A percentile compares a stretch with the other conserved stretches of the same genome.
phyloP scores from a whole-genome alignment of 345 rosid genomes.

The Dipteronia sinensis region DNA sequence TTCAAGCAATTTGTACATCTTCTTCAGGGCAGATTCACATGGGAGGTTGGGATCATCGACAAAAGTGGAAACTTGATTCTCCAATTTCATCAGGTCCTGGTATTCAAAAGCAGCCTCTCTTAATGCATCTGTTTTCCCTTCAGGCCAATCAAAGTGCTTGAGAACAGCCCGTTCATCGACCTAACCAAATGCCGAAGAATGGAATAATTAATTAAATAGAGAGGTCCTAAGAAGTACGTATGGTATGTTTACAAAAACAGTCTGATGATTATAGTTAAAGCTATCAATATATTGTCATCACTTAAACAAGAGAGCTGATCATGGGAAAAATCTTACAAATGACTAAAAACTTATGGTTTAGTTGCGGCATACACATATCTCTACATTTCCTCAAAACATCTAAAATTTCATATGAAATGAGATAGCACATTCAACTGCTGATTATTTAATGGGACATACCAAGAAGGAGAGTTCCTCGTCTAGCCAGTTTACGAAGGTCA shows the following conservation, averaged over 20 bases:
- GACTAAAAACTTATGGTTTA: background rate
- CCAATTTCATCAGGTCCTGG: constrained; percentile 89
- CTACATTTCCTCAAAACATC: constrained; percentile 14
- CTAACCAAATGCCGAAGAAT: constrained; percentile 36
- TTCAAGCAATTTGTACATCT: constrained; percentile 93
- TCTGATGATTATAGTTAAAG: background rate
- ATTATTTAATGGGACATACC: constrained; percentile 42
- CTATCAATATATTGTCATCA: background rate
- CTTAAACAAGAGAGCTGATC: background rate
- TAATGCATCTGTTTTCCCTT: constrained; percentile 94
- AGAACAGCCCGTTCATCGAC: constrained; percentile 98
- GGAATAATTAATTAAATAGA: background rate
- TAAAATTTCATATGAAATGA: background rate
- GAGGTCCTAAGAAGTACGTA: background rate
- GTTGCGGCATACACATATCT: background rate
- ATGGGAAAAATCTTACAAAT: background rate
- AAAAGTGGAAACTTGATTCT: constrained; percentile 78
- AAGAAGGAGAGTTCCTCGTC: constrained; percentile 98
- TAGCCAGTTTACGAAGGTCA: constrained; percentile 94
- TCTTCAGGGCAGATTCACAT: constrained; percentile 87
- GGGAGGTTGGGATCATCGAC: constrained; percentile 78
- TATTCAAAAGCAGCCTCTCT: constrained; percentile 97
- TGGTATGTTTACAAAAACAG: background rate
- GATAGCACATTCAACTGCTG: background rate
- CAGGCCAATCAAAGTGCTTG: constrained; percentile 99